Evolutionary conservation across 768 basidiomycete genomes (phyloP), one percentile per base, ranked within the genome.

Genomic region (Boletus coccyginus): DNA sequence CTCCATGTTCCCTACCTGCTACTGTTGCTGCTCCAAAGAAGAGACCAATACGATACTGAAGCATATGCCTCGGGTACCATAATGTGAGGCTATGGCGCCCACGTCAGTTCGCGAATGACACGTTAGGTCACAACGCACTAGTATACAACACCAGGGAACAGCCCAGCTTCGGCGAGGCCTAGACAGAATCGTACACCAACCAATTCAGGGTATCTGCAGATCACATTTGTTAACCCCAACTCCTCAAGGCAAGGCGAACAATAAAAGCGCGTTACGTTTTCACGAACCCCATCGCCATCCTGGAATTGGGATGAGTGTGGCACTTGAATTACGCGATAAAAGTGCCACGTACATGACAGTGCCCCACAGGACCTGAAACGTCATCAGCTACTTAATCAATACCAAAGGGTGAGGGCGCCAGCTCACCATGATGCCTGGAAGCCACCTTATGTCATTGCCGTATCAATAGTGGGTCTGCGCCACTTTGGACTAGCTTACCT

Each of bases 91-190:
- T 85, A 24, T 29, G 16, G 41, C 5, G 3, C 19, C 27, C 19
- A 8, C 2, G 14, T 65, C 10, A 58, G 55, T 3, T 21, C 8
- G n/a, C 11, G 17, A 29, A 35, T 9, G 6, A 33, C 5, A 21
- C 9, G 3, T n/a, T 7, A 9, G 19, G 19, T 10, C 19, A 27
- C 46, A 33, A 67, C 79, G 44, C 53, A 87, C 87, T 87, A 90
- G 73, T 87, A 91, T 0, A 81, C 79, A 11, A 89, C 84, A 27
- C 87, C 87, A 12, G 88, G 87, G 68, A 86, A 90, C 11, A 88
- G 65, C 4, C 88, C 87, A 6, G 86, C 84, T 70, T 90, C 88
- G 0, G 85, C 79, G 3, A 86, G 64, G 3, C 88, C 88, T 0
- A 89, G 79, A 56, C 78, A 81, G 8, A 83, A 69, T 11, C 86